Evolutionary conservation across 176 grass and related monocot genomes (phyloP), one percentile per base, ranked within the genome.

Genomic region (Musa beccarii): DNA sequence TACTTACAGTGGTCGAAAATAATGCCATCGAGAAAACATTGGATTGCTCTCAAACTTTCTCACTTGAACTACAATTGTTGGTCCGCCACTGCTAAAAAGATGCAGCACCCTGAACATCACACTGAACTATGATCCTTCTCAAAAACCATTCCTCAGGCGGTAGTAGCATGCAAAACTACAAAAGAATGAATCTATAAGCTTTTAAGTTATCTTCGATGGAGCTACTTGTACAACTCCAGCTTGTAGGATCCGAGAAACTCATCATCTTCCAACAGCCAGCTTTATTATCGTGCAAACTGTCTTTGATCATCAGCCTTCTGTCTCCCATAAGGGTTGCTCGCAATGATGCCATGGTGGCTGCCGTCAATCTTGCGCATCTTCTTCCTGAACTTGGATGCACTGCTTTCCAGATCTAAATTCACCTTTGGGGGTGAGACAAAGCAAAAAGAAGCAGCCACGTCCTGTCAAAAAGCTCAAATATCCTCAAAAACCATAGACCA

Each of bases 341-440:
- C 19, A 50, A 61, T 78, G 54, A 98, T 87, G 29, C 94, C 94
- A 54, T 98, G 89, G 17, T 82, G 83, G 28, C 81, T 63, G 63
- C 94, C 94, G 19, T 91, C 90, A 51, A 87, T 80, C 74, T 85
- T 85, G 54, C 84, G 87, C 69, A 74, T 91, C 68, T 86, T 95
- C 79, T 87, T 98, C 73, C 90, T 59, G 76, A 87, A 87, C 75
- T 93, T 98, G 0, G 94, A 85, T 19, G 94, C 88, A 2, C 86
- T 84, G 80, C 94, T 98, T 51, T 98, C 94, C 78, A 93, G 70
- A 54, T 82, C 94, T 2, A 98, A 75, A 64, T 87, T 89, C 43
- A 98, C 88, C 78, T 93, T 98, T 7, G 94, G 94, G 54, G 90
- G 90, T 59, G 79, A 91, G 51, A 10, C 84, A 77, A 93, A 93